Base-by-base conservation (phyloP, 495 filamentous ascomycete genomes). In the Penicillium desertorum region DNA sequence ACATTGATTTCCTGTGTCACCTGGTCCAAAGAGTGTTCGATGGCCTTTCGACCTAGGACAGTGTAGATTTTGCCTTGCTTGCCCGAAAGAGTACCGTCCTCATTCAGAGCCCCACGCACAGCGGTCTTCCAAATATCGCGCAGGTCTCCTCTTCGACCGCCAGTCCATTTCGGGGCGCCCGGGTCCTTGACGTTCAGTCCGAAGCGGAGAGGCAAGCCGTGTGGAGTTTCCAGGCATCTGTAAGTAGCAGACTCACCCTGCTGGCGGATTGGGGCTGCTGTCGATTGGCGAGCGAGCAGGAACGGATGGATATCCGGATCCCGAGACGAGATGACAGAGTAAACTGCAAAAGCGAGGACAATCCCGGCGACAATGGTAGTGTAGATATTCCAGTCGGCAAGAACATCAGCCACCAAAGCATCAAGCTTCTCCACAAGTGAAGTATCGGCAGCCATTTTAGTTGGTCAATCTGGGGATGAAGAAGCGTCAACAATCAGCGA, bases 221-320 rank as follows among this genome's bases (percentile, higher is more conserved):
- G 85, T 12, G 92, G 92, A n/a, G 86, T 86, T 48, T 90, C 86
- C 19, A 88, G 79, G 27, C 88, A 88, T 42, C 95, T 83, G 70
- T 90, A 94, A 49, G 87, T 79, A 45, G 94, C 84, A 7, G 90
- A 94, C 68, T 96, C 87, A 57, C 91, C 88, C 29, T 88, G 81
- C 54, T 93, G 85, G 60, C 95, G 85, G 29, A 99, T 87, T 7
- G 86, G 83, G 11, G 88, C 86, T 39, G 86, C 76, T 48, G 86
- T 81, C 27, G 90, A 83, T 74, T 98, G 94, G 36, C 94, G 86
- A 49, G 88, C 86, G 39, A 99, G 86, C 22, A 97, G 81, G 63
- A 96, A 84, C 7, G 94, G 95, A 70, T 98, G 93, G 10, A 88
- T 86, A 74, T 98, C 94, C 1, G 95, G 89, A 36, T 96, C 91